Base-by-base conservation (phyloP, 305 asterid species). In the Lippia alba region DNA sequence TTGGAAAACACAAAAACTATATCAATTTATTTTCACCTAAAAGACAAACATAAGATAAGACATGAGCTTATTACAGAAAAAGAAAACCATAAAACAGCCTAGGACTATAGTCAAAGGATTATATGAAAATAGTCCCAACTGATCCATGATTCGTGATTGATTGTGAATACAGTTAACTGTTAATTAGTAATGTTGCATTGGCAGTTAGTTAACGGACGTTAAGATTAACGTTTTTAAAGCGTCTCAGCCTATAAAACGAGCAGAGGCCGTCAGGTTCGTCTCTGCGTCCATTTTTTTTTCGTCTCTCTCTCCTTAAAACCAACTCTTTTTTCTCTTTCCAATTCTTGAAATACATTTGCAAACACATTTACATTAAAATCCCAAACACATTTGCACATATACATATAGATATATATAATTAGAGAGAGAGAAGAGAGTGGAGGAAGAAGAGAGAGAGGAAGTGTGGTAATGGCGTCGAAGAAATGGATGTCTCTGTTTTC, bases 131-230 rank as follows among this genome's bases (percentile, higher is more conserved):
- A 8, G 12, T 44, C 49, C 1, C 49, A 8, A 34, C 11, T 36
- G 41, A 36, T 19, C 19, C n/a, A 44, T 2, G 34, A 30, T 8
- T n/a, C 12, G 48, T 59, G 58, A 61, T 61, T 44, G 69, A 51
- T 18, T 14, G 44, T 4, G 58, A 56, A 46, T 56, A 55, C 68
- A 46, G 84, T 76, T 80, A 73, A 70, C 73, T 45, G 76, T 71
- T 60, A 61, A 64, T 30, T 65, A 61, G 61, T 50, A 34, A 61
- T 14, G 44, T 5, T 17, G 75, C n/a, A 53, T 54, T 58, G 80
- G 85, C 76, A 70, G 81, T 81, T 80, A 70, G 66, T 56, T 81
- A 69, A 78, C 85, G 81, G 83, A 32, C 87, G 89, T 79, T 80
- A 81, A 56, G 0, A 65, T 34, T 73, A 68, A 84, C 87, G 85